Evolutionary conservation across 2,329 filamentous ascomycete genomes (phyloP).

Genomic region (Venturiaceae sp.): DNA sequence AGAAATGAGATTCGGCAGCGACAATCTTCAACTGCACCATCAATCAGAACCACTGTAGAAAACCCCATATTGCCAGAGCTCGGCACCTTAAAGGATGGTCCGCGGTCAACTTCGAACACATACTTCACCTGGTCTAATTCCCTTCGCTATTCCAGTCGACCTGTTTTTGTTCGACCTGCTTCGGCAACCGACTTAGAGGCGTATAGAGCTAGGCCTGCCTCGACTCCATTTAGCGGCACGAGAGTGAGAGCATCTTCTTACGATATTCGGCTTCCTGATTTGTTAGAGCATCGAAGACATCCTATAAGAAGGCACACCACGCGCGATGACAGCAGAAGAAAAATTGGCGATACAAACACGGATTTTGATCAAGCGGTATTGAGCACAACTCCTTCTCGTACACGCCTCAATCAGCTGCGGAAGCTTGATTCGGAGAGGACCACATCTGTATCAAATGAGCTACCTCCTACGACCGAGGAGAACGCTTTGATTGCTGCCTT

Average conservation of each 20-base stretch:
- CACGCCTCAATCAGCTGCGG: background rate
- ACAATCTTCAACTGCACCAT: slow-evolving; percentile 1
- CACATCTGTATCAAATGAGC: background rate
- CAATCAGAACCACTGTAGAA: slow-evolving; percentile 20
- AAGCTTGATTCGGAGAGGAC: background rate
- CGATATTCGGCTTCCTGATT: background rate
- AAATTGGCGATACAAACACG: background rate
- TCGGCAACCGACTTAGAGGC: background rate
- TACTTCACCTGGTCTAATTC: slow-evolving; percentile 35
- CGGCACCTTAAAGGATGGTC: background rate
- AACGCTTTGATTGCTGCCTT: background rate
- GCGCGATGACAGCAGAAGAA: background rate
- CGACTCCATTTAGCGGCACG: background rate
- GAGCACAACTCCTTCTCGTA: background rate
- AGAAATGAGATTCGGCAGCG: background rate
- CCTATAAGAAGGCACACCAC: background rate
- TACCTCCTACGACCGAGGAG: background rate
- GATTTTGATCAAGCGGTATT: background rate
- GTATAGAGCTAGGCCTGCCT: background rate
- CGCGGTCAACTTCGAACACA: slow-evolving; percentile 17
- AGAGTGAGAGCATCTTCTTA: background rate
- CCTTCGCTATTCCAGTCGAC: slow-evolving; percentile 14
- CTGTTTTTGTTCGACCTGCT: background rate
- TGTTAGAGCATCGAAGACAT: background rate
- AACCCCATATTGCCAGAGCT: slow-evolving; percentile 17